Evolutionary conservation across 2,329 filamentous ascomycete species (phyloP).

Genomic region (Colletotrichum magnum): DNA sequence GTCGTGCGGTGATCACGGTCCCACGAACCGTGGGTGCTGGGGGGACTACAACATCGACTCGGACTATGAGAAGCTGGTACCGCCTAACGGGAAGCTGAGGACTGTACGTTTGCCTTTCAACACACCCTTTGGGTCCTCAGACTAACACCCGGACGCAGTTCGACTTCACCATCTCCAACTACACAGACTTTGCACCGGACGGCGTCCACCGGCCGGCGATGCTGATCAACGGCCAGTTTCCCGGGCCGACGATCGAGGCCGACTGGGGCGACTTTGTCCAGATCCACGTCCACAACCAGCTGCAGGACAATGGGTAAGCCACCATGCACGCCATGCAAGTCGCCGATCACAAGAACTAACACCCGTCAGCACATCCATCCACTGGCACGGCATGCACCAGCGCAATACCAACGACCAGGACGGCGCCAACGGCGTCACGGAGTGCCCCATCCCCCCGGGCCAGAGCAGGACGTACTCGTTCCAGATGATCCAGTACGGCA

Average conservation of each 20-base stretch:
- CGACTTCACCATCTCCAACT: conserved; percentile 47
- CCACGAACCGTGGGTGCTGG: conserved; percentile 50
- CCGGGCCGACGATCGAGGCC: conserved; percentile 66
- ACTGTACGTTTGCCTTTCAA: conserved; percentile 40
- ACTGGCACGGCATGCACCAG: conserved; percentile 65
- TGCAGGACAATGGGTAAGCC: conserved; percentile 55
- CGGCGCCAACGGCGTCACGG: conserved; percentile 60
- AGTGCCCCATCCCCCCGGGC: conserved; percentile 57
- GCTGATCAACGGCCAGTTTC: conserved; percentile 61
- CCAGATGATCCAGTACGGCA: conserved; percentile 54
- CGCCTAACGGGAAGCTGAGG: conserved; percentile 45
- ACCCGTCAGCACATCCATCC: conserved; percentile 62
- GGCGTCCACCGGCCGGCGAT: conserved; percentile 52
- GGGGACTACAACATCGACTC: conserved; percentile 49
- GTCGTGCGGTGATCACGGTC: conserved; percentile 48
- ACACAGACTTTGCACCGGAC: conserved; percentile 42
- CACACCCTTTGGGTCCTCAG: too few species aligned
- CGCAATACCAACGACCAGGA: conserved; percentile 58
- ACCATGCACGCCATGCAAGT: neutral
- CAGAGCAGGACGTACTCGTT: conserved; percentile 52
- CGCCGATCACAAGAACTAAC: conserved; percentile 19
- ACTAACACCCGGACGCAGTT: conserved; percentile 40
- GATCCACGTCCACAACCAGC: conserved; percentile 73
- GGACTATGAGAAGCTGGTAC: conserved; percentile 47
- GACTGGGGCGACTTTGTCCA: conserved; percentile 62